Evolutionary conservation across 1,139 yeast genomes (phyloP).

Genomic region (Suhomyces taliae): DNA sequence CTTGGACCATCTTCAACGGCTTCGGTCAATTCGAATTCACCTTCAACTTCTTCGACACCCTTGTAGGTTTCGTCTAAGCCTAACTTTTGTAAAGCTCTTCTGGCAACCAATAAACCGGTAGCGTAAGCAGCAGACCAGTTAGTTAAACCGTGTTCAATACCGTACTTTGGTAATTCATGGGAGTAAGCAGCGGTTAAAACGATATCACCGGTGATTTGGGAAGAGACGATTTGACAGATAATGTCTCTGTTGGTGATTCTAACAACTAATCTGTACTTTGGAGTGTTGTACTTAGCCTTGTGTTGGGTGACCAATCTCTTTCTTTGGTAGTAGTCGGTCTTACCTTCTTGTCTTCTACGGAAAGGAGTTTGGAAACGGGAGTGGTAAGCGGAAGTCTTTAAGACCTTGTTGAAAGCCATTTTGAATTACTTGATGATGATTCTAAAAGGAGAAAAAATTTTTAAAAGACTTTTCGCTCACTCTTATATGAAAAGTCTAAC

Average conservation of each 20-base stretch:
- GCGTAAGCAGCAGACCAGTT: slow-evolving; percentile 99
- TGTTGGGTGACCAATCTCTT: slow-evolving; percentile 99
- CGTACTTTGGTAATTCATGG: slow-evolving; percentile 98
- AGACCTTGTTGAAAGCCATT: slow-evolving; percentile 77
- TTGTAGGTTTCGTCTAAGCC: slow-evolving; percentile 97
- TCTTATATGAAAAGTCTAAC: background rate
- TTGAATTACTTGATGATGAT: slow-evolving; percentile 17
- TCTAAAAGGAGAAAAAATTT: background rate
- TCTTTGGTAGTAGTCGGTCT: slow-evolving; percentile 99
- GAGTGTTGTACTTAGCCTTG: slow-evolving; percentile 99
- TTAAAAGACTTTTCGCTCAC: background rate
- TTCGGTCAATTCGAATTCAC: slow-evolving; percentile 97
- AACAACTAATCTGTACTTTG: slow-evolving; percentile 99
- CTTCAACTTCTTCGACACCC: slow-evolving; percentile 99
- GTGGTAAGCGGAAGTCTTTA: slow-evolving; percentile 91
- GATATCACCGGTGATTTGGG: slow-evolving; percentile 95
- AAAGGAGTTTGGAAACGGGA: slow-evolving; percentile 99
- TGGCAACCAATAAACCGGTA: slow-evolving; percentile 96
- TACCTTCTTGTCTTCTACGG: slow-evolving; percentile 99
- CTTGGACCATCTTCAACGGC: slow-evolving; percentile 99
- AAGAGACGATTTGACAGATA: slow-evolving; percentile 95
- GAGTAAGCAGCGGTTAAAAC: slow-evolving; percentile 98
- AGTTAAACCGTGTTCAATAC: slow-evolving; percentile 98
- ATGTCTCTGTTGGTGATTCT: slow-evolving; percentile 99
- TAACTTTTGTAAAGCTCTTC: slow-evolving; percentile 98